Base-by-base conservation (phyloP, 2,329 filamentous ascomycete species). In the Diaporthe capsici region DNA sequence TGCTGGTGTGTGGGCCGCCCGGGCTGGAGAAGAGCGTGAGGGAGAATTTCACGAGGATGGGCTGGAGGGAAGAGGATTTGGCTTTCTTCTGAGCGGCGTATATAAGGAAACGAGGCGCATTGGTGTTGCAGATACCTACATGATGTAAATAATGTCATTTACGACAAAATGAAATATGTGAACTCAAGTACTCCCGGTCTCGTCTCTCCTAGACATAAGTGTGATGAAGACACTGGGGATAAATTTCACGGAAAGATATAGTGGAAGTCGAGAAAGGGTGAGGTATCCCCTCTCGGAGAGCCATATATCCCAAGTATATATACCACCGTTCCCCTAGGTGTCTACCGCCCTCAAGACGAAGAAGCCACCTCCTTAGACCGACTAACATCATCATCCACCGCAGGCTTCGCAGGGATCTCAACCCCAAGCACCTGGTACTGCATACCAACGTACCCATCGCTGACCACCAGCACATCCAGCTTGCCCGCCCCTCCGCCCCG, bases 361-460 rank as follows among this genome's bases (percentile, higher is more conserved):
- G 67, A 67, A 7, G 75, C 76, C 72, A 74, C 2, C 79, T 85
- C 86, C 82, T 87, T 87, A 25, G 83, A 83, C 80, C 85, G 85
- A 58, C 84, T 83, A 12, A 87, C 80, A 78, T 87, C 87, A 76
- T 88, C 86, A 71, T 88, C 87, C 49, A 90, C 88, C 28, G 79
- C 82, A 4, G 89, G 89, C 72, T 84, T 80, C 42, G 83, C 85
- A 25, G 90, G 90, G n/a, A 92, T 84, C 31, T 89, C 86, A 0
- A 91, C 85, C 2, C 86, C 87, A 51, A 84, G 76, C 1, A 89
- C 76, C 34, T 83, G 82, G 76, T 90, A 87, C 81, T 90, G 87
- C 88, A 98, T 91, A 0, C 94, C 95, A 47, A 95, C 87, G 84
- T 98, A 98, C 22, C 92, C 92, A 87, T 98, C 97, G 84, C 96